Evolutionary conservation across 805 yeast genomes (phyloP).

Genomic region (Candida sakaeoensis): DNA sequence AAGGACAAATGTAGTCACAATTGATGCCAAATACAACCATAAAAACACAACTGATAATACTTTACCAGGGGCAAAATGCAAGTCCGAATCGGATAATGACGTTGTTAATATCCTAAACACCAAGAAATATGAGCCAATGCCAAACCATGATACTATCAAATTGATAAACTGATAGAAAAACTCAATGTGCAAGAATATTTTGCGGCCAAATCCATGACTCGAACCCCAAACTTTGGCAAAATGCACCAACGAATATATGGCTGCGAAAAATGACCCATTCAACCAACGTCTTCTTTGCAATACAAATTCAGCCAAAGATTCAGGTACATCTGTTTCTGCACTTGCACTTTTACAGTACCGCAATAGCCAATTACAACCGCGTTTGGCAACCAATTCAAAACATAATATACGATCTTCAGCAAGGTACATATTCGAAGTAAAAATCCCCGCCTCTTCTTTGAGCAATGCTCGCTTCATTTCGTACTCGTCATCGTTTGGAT

Average conservation of each 20-base stretch:
- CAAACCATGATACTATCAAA: slow-evolving; percentile 60
- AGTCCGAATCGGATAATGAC: slow-evolving; percentile 34
- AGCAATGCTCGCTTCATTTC: slow-evolving; percentile 32
- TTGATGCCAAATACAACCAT: slow-evolving; percentile 54
- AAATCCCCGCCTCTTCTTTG: slow-evolving; percentile 49
- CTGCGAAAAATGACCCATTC: slow-evolving; percentile 68
- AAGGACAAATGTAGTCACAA: slow-evolving; percentile 56
- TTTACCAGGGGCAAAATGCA: slow-evolving; percentile 45
- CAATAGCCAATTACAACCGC: slow-evolving; percentile 55
- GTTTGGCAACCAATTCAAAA: slow-evolving; percentile 60
- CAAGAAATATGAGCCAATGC: slow-evolving; percentile 58
- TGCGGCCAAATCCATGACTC: slow-evolving; percentile 48
- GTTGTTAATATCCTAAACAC: slow-evolving; percentile 63
- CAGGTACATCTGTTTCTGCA: slow-evolving; percentile 71
- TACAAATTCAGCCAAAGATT: slow-evolving; percentile 56
- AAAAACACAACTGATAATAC: slow-evolving; percentile 48
- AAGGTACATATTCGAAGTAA: slow-evolving; percentile 65
- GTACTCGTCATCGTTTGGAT: slow-evolving; percentile 53
- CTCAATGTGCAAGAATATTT: slow-evolving; percentile 51
- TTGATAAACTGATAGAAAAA: slow-evolving; percentile 52
- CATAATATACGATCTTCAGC: slow-evolving; percentile 70
- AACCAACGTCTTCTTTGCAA: slow-evolving; percentile 67
- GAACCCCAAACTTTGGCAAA: slow-evolving; percentile 55
- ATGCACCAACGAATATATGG: slow-evolving; percentile 52
- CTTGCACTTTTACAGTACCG: slow-evolving; percentile 59